Percentiles rank a stretch among this genome's conserved stretches.
Evolutionary conservation across 805 yeast genomes (phyloP).

Genomic region (Suhomyces tanzawaensis): DNA sequence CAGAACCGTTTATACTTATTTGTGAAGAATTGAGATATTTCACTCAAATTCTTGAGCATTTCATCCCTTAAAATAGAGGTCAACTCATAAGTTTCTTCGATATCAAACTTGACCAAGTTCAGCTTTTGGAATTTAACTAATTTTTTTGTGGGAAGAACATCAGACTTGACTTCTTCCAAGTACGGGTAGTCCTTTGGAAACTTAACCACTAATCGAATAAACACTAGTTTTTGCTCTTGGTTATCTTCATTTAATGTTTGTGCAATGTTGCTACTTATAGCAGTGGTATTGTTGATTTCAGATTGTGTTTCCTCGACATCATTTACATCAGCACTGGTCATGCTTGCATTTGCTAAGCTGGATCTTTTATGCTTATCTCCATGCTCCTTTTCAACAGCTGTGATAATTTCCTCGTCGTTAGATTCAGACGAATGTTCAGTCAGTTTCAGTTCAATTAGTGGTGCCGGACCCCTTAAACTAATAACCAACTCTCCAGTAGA

Average conservation of each 20-base stretch:
- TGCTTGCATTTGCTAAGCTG: constrained; percentile 1
- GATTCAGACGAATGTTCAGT: background rate
- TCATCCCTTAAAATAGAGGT: constrained; percentile 46
- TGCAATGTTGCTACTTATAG: constrained; percentile 1
- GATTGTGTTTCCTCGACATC: background rate
- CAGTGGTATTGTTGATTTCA: background rate
- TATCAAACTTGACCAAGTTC: constrained; percentile 42
- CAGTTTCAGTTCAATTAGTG: constrained; percentile 7
- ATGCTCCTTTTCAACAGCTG: background rate
- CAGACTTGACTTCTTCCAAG: constrained; percentile 40
- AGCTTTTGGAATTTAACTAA: constrained; percentile 19
- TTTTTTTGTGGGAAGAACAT: constrained; percentile 11
- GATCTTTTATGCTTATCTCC: constrained; percentile 1
- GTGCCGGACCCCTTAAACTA: constrained; percentile 65
- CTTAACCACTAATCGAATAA: constrained; percentile 64
- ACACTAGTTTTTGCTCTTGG: constrained; percentile 47
- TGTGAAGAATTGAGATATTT: constrained; percentile 57
- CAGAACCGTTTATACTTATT: constrained; percentile 59
- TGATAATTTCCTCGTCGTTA: background rate
- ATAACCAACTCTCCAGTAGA: constrained; percentile 77
- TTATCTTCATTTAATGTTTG: constrained; percentile 35
- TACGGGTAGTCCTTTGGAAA: constrained; percentile 77
- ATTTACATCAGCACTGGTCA: constrained; percentile 1
- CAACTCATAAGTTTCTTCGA: constrained; percentile 80
- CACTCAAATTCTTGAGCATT: constrained; percentile 50